Evolutionary conservation across 2,329 filamentous ascomycete species (phyloP).

Genomic region (Xylaria polymorpha): DNA sequence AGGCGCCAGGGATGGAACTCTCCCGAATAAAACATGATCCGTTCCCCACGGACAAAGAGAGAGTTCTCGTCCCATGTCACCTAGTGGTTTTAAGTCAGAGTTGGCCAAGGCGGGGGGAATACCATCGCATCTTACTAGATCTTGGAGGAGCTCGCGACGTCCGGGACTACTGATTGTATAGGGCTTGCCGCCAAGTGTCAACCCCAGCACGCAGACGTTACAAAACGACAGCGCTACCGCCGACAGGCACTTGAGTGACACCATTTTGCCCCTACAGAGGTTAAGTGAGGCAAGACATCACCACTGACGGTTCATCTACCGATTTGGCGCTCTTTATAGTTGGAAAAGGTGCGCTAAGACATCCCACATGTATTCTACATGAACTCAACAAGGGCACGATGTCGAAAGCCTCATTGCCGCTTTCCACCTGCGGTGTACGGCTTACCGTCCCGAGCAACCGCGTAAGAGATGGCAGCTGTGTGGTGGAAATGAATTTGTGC

Average conservation of each 20-base stretch:
- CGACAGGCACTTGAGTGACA: constrained; percentile 22
- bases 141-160: constrained; percentile 31
- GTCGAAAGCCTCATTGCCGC: not conserved
- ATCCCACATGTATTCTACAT: not conserved
- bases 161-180: constrained; percentile 27
- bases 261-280: constrained; percentile 22
- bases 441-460: constrained; percentile 32
- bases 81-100: constrained; percentile 24
- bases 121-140: constrained; percentile 22
- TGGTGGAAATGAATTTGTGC: constrained; percentile 35
- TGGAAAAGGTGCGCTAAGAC: not conserved
- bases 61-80: constrained; percentile 80
- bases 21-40: constrained; percentile 77
- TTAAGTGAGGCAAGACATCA: constrained; percentile 3
- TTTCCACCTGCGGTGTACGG: constrained; percentile 25
- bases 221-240: constrained; percentile 17
- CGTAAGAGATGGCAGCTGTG: constrained; percentile 25
- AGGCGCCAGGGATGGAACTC: constrained; percentile 77
- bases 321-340: constrained; percentile 6
- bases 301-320: not conserved
- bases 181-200: constrained; percentile 20
- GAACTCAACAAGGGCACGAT: constrained; percentile 2
- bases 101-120: not conserved
- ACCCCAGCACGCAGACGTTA: constrained; percentile 11
- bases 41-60: constrained; percentile 75